phyloP scores from a whole-genome alignment of 1,139 yeast species.

The Candida dubliniensis region DNA sequence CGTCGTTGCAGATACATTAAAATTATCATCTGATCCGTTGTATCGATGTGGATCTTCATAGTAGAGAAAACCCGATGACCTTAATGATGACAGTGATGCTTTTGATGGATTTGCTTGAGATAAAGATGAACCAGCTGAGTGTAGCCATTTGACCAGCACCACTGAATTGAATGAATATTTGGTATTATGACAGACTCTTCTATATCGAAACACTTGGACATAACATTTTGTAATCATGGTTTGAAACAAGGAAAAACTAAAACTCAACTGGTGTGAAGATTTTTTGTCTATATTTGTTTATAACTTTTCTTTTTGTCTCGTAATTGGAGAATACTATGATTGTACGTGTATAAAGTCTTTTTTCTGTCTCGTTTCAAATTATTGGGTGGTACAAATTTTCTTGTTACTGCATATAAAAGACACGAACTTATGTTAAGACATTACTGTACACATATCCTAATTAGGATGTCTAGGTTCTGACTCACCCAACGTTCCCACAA shows the following conservation, averaged over 20 bases:
- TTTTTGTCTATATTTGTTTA: not conserved
- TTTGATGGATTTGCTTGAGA: not conserved
- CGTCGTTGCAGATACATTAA: not conserved
- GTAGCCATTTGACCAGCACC: constrained; percentile 2
- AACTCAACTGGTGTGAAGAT: not conserved
- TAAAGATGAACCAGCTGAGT: not conserved
- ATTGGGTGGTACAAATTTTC: too few species aligned
- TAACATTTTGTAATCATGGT: constrained; percentile 5
- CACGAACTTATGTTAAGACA: too few species aligned
- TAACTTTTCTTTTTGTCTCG: not conserved
- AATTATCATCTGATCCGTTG: constrained; percentile 3
- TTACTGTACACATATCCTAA: not conserved
- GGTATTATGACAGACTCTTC: not conserved
- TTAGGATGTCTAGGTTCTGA: constrained; percentile 10
- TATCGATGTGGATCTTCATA: too few species aligned
- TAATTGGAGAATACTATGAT: not conserved
- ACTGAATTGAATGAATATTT: not conserved
- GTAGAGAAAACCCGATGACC: not conserved
- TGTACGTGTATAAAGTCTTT: too few species aligned
- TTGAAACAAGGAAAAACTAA: not conserved
- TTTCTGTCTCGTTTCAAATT: too few species aligned
- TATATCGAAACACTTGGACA: constrained; percentile 4
- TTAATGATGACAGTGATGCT: not conserved
- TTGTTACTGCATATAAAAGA: too few species aligned
- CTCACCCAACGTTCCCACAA: not conserved